These are phyloP conservation scores for Aspergillus coremiiformis DNA, from an alignment of 495 filamentous ascomycete genomes.

Conservation along the genomic window DNA sequence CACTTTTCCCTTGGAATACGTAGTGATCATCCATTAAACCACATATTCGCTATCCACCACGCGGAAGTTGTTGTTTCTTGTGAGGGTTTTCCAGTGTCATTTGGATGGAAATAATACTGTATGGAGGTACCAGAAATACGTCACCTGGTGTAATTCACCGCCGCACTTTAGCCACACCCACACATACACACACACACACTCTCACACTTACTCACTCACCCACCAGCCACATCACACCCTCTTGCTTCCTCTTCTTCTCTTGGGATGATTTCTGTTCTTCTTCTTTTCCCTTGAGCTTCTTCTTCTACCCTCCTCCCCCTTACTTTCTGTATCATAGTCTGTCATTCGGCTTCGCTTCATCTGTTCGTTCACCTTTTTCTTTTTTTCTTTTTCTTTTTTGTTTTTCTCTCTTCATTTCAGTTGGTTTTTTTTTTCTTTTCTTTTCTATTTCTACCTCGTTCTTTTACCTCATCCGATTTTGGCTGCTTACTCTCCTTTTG, in stretches of 20 bases:
- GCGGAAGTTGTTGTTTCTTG: neutral
- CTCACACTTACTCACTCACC: too few species aligned
- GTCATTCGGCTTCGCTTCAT: slow-evolving; percentile 11
- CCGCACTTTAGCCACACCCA: slow-evolving; percentile 12
- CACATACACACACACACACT: too few species aligned
- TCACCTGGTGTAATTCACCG: neutral
- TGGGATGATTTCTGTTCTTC: slow-evolving; percentile 13
- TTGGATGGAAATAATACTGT: neutral
- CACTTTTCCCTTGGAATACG: neutral
- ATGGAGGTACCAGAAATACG: neutral
- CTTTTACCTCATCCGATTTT: slow-evolving; percentile 6
- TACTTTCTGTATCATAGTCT: slow-evolving; percentile 23
- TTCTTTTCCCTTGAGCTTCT: slow-evolving; percentile 14
- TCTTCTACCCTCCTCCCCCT: slow-evolving; percentile 16
- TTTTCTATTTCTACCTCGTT: slow-evolving; percentile 11
- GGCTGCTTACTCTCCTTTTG: slow-evolving; percentile 9
- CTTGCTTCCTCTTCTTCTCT: slow-evolving; percentile 8
- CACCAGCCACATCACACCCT: neutral
- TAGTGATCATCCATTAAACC: neutral
- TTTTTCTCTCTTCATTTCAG: slow-evolving; percentile 3
- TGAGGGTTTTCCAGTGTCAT: neutral
- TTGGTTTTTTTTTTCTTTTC: neutral
- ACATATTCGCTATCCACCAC: too few species aligned
- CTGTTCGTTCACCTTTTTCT: slow-evolving; percentile 7
- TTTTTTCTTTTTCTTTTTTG: slow-evolving; percentile 8